Base-by-base conservation (phyloP, 306 rosid species). In the cucumber (Cucumis sativus) region DNA sequence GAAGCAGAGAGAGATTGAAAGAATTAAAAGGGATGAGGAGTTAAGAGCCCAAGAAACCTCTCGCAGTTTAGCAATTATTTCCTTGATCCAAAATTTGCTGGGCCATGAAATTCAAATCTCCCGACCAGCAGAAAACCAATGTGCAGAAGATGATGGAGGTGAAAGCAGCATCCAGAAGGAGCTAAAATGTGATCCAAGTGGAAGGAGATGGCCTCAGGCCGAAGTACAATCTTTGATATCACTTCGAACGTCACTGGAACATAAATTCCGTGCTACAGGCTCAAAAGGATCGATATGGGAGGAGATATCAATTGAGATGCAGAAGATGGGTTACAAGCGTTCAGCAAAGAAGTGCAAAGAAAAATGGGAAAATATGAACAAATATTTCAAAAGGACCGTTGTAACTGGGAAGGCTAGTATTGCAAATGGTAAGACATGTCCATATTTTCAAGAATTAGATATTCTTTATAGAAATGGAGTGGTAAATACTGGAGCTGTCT, bases 281-380 rank as follows among this genome's bases (percentile, higher is more conserved):
- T 76, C 84, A 0, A 90, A 88, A 82, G 87, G 85, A 55, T 85
- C 90, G 7, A 70, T 88, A 47, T 90, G 98, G 96, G 97, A 92
- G 66, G 98, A 92, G 89, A 85, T 94, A 77, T 84, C 96, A 43
- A 80, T 62, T 57, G 87, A 85, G 61, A 85, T 90, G 93, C 23
- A 59, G 5, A 70, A 77, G 30, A 83, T 82, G 86, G 97, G 95
- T 1, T 87, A 82, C 87, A 81, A 80, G 76, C 87, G 93, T 15
- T 79, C 92, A 5, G 89, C 90, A 20, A 90, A 84, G 82, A 89
- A 88, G 81, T 95, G 98, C 60, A 90, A 84, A 84, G 94, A 95
- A 83, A 92, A 92, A 83, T 92, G 97, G 97, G 96, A 89, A 64
- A 89, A 90, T 89, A 90, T 92, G 78, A 92, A 89, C 86, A 92